Conservation (phyloP, 106 monocot species). For the Cymbidium sinense region DNA sequence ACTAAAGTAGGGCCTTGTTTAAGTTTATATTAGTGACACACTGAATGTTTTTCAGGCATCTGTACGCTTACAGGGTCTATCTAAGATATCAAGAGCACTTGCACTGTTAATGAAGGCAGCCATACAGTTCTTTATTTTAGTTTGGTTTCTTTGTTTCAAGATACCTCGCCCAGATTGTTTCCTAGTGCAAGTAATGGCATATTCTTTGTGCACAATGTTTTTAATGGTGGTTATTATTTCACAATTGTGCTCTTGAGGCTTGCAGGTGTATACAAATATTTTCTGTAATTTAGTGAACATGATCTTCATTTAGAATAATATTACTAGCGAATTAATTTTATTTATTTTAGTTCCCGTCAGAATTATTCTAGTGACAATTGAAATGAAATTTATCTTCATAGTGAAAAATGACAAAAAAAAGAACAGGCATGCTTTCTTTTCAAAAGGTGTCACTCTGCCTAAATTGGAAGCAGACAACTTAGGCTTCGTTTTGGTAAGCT, state of each 20-base stretch:
- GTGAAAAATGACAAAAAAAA: background rate
- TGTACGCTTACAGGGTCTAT: constrained; percentile 46
- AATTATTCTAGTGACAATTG: background rate
- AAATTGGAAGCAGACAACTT: background rate
- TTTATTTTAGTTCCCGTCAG: too few relatives aligned
- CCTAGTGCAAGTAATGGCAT: constrained; percentile 1
- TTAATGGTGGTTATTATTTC: background rate
- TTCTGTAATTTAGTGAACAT: background rate
- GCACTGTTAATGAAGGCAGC: constrained; percentile 74
- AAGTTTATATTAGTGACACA: background rate
- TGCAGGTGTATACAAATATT: background rate
- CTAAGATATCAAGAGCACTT: constrained; percentile 61
- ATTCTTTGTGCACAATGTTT: background rate
- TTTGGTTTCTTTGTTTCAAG: constrained; percentile 80
- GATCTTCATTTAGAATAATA: background rate
- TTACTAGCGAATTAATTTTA: background rate
- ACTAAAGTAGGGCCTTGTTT: background rate
- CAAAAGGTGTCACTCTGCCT: background rate
- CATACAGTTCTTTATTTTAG: constrained; percentile 65
- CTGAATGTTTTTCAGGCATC: constrained; percentile 37
- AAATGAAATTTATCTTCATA: background rate
- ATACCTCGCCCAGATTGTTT: constrained; percentile 86
- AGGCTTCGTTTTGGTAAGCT: too few relatives aligned
- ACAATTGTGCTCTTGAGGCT: background rate
- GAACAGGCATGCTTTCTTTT: background rate